Base-by-base conservation (phyloP, 352 stramenopile species). In the Phytophthora boehmeriae region DNA sequence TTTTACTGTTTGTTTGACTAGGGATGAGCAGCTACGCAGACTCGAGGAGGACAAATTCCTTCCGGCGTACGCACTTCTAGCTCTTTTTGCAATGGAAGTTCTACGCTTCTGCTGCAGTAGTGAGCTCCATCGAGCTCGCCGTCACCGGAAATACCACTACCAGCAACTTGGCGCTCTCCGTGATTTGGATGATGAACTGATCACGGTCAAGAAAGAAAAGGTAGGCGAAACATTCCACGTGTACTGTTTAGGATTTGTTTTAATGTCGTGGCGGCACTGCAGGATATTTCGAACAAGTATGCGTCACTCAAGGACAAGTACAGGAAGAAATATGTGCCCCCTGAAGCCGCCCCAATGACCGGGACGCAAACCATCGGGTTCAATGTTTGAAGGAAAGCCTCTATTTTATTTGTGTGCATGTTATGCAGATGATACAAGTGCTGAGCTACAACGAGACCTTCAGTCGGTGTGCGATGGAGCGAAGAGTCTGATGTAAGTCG, bases 281-380 rank as follows among this genome's bases (percentile, higher is more conserved):
- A 91, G 82, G 78, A 90, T 39, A 83, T 93, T 59, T 86, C 78
- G 27, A 76, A 39, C 55, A 93, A 91, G 67, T 93, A 90, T 54
- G 66, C 82, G 23, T 64, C 58, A n/a, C 63, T 93, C 32, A 86
- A 83, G 53, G 75, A 89, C 58, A 89, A 87, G 46, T 93, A 93
- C 67, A 75, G 69, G 32, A 85, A 88, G 62, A 93, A 93, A 58
- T 91, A 93, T 59, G 58, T 77, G 22, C 64, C 76, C 2, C 73
- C 68, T 0, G 71, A 84, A 53, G 48, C 72, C 42, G 72, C 59
- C 14, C 54, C 64, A 2, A 66, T 79, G 11, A 58, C 66, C 8
- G 54, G 54, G 19, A 58, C 54, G 19, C 60, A 46, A 8, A 38
- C 22, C 2, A 58, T 54, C 28, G 67, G 56, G 1, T 58, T 88